These are phyloP conservation scores for Colletotrichum navitas DNA, from an alignment of 2,329 filamentous ascomycete species.

Conservation along the genomic window DNA sequence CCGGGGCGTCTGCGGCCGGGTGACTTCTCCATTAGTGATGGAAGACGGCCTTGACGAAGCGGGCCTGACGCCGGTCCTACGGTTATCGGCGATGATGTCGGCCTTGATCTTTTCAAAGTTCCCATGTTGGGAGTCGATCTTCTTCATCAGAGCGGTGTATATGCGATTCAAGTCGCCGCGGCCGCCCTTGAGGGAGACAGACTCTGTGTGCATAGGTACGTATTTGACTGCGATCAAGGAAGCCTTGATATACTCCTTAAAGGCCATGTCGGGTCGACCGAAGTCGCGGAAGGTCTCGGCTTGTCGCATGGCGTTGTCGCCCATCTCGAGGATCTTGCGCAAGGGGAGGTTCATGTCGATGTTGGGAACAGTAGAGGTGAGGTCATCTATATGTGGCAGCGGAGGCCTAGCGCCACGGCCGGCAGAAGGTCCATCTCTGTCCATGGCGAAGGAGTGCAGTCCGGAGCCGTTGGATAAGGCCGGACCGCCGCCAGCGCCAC, in stretches of 20 bases:
- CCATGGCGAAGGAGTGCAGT: slow-evolving; percentile 39
- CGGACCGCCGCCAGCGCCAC: slow-evolving; percentile 36
- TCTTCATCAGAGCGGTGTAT: slow-evolving; percentile 64
- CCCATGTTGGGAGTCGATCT: slow-evolving; percentile 61
- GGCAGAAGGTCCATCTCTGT: slow-evolving; percentile 36
- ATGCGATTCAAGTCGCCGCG: slow-evolving; percentile 60
- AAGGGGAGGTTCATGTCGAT: slow-evolving; percentile 64
- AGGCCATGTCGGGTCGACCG: slow-evolving; percentile 77
- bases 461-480: slow-evolving; percentile 35
- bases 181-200: slow-evolving; percentile 71
- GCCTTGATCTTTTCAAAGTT: slow-evolving; percentile 70
- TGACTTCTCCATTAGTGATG: slow-evolving; percentile 23
- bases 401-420: slow-evolving; percentile 50
- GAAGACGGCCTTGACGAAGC: slow-evolving; percentile 42
- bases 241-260: slow-evolving; percentile 86
- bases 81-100: slow-evolving; percentile 73
- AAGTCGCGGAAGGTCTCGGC: slow-evolving; percentile 74
- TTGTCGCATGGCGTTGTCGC: slow-evolving; percentile 66
- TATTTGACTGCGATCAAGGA: slow-evolving; percentile 82
- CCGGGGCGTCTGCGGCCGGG: slow-evolving; percentile 36
- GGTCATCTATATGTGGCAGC: slow-evolving; percentile 67
- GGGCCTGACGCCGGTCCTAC: slow-evolving; percentile 69
- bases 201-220: slow-evolving; percentile 83
- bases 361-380: slow-evolving; percentile 60
- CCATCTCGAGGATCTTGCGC: slow-evolving; percentile 65